Base-by-base conservation (phyloP, 768 basidiomycete genomes). In the Paxillus ammoniavirescens region DNA sequence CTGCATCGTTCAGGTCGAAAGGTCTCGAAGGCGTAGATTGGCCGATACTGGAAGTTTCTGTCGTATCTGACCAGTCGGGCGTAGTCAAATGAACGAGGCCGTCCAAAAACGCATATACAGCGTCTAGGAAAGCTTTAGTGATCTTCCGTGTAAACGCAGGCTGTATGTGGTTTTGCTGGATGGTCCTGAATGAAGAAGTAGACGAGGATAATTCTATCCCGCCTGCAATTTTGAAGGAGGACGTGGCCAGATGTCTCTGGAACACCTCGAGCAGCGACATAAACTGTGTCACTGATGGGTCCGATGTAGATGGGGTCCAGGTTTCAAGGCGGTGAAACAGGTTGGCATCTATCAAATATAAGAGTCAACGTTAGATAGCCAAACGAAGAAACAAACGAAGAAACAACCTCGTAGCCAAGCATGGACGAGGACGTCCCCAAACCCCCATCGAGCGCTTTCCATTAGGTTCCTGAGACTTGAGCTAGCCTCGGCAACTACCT, bases 361-460 rank as follows among this genome's bases (percentile, higher is more conserved):
- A 15, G 37, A 44, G 41, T 62, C 47, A 68, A 47, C 17, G 7
- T 9, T 17, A 36, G 10, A 41, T 3, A 17, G 26, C 26, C 26
- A 6, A 35, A 14, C n/a, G 18, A 44, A 47, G 42, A 28, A 10
- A 15, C 47, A n/a, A n/a, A n/a, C 14, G 36, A 50, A 4, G 15
- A 26, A 26, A 69, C 77, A 42, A 93, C 96, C 96, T 74, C 87
- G 79, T 33, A 90, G 64, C 97, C 97, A 99, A 8, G 80, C 76
- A 15, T 77, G 77, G 42, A 88, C 78, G 18, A 98, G 78, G 17
- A 89, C 77, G 62, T 96, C 92, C 47, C 83, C 84, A 65, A 98
- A 94, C 58, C 85, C 83, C 93, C 96, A 96, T 65, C 88, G 81
- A 9, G 83, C 81, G 54, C 83, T 91, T 58, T 93, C 91, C 59